A percentile compares a stretch with the other conserved stretches of the same genome.
phyloP scores from a whole-genome alignment of 140 eudicot genomes.

The Senecio squalidus region DNA sequence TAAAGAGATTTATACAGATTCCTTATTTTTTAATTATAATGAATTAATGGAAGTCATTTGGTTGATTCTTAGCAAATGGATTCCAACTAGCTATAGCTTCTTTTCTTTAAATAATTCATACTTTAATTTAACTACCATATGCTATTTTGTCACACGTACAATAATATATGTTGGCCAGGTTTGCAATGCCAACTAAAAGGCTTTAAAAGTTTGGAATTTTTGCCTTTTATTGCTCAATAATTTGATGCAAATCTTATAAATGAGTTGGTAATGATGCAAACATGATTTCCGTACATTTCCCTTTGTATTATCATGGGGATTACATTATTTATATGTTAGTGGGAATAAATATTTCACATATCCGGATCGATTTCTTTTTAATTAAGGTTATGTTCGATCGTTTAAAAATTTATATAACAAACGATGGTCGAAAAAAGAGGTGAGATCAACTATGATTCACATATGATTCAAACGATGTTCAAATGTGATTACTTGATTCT shows the following conservation, averaged over 20 bases:
- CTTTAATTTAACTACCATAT: constrained; percentile 28
- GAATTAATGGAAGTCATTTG: constrained; percentile 20
- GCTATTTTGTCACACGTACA: constrained; percentile 11
- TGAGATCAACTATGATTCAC: too few relatives aligned
- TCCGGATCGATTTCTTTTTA: not conserved
- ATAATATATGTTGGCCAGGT: constrained; percentile 20
- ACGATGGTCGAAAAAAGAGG: too few relatives aligned
- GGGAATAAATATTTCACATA: constrained; percentile 10
- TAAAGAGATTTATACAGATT: not conserved
- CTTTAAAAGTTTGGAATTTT: constrained; percentile 23
- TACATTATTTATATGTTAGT: constrained; percentile 22
- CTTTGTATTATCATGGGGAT: constrained; percentile 27
- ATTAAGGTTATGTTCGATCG: not conserved
- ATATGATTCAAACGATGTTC: too few relatives aligned
- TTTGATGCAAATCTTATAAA: constrained; percentile 32
- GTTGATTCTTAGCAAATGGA: constrained; percentile 31
- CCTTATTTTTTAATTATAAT: not conserved
- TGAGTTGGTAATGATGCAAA: constrained; percentile 44
- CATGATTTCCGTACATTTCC: constrained; percentile 29
- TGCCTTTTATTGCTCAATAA: constrained; percentile 24
- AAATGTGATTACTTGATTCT: too few relatives aligned
- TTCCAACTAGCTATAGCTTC: constrained; percentile 27
- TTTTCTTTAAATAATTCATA: constrained; percentile 23
- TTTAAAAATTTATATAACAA: too few relatives aligned
- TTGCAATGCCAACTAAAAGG: constrained; percentile 36